A percentile compares a stretch with the other conserved stretches of the same genome.
Evolutionary conservation across 306 rosid species (phyloP).

Genomic region (Cucurbita argyrosperma): DNA sequence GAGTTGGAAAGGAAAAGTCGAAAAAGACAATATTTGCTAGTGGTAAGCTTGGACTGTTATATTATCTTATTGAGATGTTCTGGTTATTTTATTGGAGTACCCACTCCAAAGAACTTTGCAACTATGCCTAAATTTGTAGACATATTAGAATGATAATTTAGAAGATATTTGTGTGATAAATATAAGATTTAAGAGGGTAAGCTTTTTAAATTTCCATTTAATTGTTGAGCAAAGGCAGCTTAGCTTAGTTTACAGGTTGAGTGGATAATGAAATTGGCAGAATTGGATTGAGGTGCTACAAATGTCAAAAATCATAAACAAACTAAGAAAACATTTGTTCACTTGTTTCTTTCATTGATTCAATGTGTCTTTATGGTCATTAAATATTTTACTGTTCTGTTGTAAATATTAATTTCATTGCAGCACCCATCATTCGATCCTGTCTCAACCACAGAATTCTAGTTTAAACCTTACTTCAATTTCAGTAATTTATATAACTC

Average conservation of each 20-base stretch:
- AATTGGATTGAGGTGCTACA: not conserved
- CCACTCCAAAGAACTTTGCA: too few species aligned
- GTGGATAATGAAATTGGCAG: slow-evolving; percentile 4
- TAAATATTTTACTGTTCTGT: not conserved
- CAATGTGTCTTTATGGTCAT: not conserved
- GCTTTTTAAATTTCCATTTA: not conserved
- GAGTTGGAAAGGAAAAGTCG: too few species aligned
- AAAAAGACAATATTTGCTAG: too few species aligned
- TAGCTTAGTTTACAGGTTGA: not conserved
- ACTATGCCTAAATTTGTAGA: too few species aligned
- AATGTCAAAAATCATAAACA: not conserved
- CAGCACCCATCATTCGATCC: not conserved
- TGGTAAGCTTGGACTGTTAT: too few species aligned
- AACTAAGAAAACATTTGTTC: not conserved
- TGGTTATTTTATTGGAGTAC: too few species aligned
- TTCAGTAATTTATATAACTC: too few species aligned
- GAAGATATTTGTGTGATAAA: too few species aligned
- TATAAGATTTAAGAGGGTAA: too few species aligned
- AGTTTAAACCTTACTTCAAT: not conserved
- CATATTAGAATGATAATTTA: too few species aligned
- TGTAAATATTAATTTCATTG: not conserved
- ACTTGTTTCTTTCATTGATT: not conserved
- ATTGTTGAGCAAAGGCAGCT: not conserved
- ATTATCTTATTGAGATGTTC: too few species aligned
- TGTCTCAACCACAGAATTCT: not conserved